phyloP scores from a whole-genome alignment of 176 grass and related monocot species.

The Avena eriantha region DNA sequence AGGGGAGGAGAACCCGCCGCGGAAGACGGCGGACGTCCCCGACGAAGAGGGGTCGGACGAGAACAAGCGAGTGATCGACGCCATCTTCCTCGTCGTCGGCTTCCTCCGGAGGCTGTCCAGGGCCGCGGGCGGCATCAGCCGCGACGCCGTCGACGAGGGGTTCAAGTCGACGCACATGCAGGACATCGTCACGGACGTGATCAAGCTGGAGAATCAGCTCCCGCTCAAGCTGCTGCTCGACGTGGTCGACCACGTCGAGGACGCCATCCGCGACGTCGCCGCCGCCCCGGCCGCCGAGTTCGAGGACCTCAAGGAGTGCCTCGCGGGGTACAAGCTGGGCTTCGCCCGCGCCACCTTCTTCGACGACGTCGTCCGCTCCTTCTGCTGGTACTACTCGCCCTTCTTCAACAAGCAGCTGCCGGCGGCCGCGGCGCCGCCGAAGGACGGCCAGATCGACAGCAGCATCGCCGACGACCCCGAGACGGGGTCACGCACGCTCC shows the following conservation, averaged over 20 bases:
- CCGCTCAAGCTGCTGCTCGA: background rate
- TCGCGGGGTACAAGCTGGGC: background rate
- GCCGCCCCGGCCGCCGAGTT: fast-evolving
- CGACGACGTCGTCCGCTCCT: slow-evolving; percentile 26
- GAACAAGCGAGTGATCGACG: slow-evolving; percentile 24
- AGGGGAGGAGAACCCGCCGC: background rate
- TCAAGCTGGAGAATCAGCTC: slow-evolving; percentile 68
- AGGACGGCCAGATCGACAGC: background rate
- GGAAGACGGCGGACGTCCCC: background rate
- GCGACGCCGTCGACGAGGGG: slow-evolving; percentile 36
- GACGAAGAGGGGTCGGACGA: slow-evolving; percentile 19
- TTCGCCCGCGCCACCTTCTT: background rate
- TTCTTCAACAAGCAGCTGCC: slow-evolving; percentile 28
- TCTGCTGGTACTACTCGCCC: slow-evolving; percentile 70
- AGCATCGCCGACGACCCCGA: background rate
- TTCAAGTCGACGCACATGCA: slow-evolving; percentile 52
- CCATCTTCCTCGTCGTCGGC: slow-evolving; percentile 61
- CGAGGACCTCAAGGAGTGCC: background rate
- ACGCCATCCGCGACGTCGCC: fast-evolving
- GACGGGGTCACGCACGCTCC: background rate
- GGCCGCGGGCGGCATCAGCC: background rate
- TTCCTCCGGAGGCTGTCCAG: slow-evolving; percentile 43
- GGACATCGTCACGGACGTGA: slow-evolving; percentile 52
- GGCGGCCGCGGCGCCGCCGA: background rate
- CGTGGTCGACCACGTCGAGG: slow-evolving; percentile 13